Conservation (phyloP, 176 grass and related monocot species). For the Oryza australiensis region DNA sequence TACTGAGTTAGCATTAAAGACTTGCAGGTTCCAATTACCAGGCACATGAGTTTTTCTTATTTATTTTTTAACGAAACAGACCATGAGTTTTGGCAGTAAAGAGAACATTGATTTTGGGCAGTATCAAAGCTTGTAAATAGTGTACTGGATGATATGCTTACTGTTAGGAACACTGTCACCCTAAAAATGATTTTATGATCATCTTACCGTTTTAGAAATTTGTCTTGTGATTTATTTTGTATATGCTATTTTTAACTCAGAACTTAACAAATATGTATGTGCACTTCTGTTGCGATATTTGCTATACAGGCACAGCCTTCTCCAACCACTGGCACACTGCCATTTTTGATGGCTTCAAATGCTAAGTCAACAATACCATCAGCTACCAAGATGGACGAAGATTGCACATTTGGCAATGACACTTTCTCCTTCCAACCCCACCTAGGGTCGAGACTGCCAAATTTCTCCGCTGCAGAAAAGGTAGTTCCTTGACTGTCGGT, state of each 20-base stretch:
- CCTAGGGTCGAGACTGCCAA: conserved; percentile 39
- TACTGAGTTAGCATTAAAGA: not conserved
- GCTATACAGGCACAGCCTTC: conserved; percentile 67
- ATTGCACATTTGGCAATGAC: conserved; percentile 52
- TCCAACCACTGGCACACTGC: conserved; percentile 86
- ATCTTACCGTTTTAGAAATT: conserved; percentile 23
- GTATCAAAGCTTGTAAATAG: conserved; percentile 10
- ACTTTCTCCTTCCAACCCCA: conserved; percentile 79
- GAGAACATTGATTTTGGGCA: conserved; percentile 26
- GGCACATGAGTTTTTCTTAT: not conserved
- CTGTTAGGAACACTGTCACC: conserved; percentile 1
- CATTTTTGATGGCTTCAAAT: conserved; percentile 47
- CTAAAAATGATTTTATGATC: conserved; percentile 18
- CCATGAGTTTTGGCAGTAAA: not conserved
- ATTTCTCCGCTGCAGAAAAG: conserved; percentile 60
- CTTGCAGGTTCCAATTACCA: conserved; percentile 18
- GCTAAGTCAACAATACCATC: conserved; percentile 36
- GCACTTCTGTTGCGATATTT: conserved; percentile 20
- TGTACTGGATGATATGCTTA: conserved; percentile 4
- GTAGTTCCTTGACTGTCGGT: conserved; percentile 22
- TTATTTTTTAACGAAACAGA: not conserved
- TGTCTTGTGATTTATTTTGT: not conserved
- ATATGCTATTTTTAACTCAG: conserved; percentile 6
- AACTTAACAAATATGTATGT: not conserved
- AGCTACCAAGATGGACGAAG: conserved; percentile 20